Base-by-base conservation (phyloP, 768 basidiomycete species). In the Amyloporia xantha region DNA sequence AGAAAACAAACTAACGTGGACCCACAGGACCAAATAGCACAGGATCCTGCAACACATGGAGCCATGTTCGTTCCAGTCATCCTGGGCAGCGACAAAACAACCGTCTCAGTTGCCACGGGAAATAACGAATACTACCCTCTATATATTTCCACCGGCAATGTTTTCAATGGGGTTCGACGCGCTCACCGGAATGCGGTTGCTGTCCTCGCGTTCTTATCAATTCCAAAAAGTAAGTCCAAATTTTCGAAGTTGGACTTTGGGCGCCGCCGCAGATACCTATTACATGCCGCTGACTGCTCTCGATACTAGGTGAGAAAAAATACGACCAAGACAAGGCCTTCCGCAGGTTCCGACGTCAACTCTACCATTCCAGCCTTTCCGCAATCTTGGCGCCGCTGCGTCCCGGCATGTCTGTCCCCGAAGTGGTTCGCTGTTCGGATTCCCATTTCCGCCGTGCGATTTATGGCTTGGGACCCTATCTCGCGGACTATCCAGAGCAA, bases 401-500 rank as follows among this genome's bases (percentile, higher is more conserved):
- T 5, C 39, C 56, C 12, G 47, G 9, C 1, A 59, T 59, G 60
- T 50, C 47, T 12, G 46, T 17, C 3, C 56, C 56, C 0, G 47
- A 54, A 5, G 38, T 62, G 7, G 26, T 42, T 12, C 44, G 37
- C 11, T 57, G 62, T 38, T 53, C 62, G 5, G 64, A 68, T 49
- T 48, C 54, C 0, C 58, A 67, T 41, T 68, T 47, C 50, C 56
- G 59, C 1, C 47, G 54, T 1, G 58, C 53, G 1, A 57, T 68
- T 3, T 66, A 60, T 48, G 56, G 50, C 12, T 27, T 68, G 11
- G 65, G 60, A 0, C 57, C 62, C 0, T 66, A 58, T 33, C 65
- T 67, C 42, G 63, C 62, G 0, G 63, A 67, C 42, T 67, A 67
- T 49, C 62, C 61, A 6, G 66, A 68, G 41, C 66, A 68, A 42